Evolutionary conservation across 345 rosid genomes (phyloP).

Genomic region (Ricinus communis): DNA sequence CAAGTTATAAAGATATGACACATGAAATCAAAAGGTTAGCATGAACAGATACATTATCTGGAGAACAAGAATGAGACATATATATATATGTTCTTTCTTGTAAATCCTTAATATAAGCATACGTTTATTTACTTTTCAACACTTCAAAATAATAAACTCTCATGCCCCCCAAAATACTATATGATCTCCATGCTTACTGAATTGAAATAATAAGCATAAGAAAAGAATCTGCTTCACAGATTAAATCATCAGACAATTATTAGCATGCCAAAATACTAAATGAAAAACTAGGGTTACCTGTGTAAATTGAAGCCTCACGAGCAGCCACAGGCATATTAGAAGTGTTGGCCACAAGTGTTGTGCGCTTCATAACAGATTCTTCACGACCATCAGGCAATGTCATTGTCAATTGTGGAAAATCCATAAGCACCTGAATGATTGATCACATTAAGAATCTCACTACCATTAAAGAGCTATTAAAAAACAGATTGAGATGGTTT

Average conservation of each 20-base stretch:
- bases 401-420: constrained; percentile 99
- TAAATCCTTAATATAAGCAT: too few species aligned
- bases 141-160: background rate
- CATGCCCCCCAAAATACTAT: background rate
- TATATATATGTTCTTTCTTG: too few species aligned
- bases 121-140: too few species aligned
- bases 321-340: constrained; percentile 99
- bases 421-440: constrained; percentile 90
- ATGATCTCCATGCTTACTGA: background rate
- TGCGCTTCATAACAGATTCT: constrained; percentile 99
- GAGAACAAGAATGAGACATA: too few species aligned
- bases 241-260: background rate
- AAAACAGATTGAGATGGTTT: constrained; percentile 16
- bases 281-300: constrained; percentile 44
- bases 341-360: constrained; percentile 97
- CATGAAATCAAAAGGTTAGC: background rate
- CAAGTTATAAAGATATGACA: background rate
- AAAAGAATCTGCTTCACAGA: background rate
- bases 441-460: background rate
- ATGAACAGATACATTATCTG: background rate
- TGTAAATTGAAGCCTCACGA: constrained; percentile 99
- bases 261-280: background rate
- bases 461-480: background rate
- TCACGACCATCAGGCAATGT: constrained; percentile 99
- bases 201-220: background rate